Conservation (phyloP, 345 rosid species). For the Eucalyptus shirleyi region DNA sequence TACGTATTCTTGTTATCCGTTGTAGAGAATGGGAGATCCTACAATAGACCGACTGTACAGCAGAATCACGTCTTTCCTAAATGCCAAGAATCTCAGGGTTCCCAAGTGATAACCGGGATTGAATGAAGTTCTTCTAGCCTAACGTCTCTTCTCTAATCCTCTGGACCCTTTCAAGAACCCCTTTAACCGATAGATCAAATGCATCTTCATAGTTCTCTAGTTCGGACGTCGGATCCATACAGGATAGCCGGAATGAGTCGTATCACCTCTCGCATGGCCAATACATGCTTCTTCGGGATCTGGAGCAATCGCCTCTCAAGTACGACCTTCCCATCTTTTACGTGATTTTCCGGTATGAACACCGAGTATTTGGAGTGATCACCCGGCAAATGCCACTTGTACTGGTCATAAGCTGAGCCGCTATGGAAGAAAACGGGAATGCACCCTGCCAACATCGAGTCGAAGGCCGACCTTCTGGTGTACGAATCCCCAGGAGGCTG, state of each 20-base stretch:
- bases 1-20: not conserved
- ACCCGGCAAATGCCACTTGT: constrained; percentile 70
- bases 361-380: constrained; percentile 47
- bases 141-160: constrained; percentile 12
- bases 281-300: constrained; percentile 18
- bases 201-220: constrained; percentile 56
- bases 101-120: not conserved
- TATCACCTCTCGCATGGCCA: constrained; percentile 49
- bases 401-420: constrained; percentile 74
- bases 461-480: constrained; percentile 70
- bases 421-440: constrained; percentile 92
- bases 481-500: constrained; percentile 85
- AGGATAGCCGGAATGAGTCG: constrained; percentile 44
- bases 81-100: not conserved
- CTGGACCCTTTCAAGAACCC: constrained; percentile 46
- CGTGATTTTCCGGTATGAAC: constrained; percentile 34
- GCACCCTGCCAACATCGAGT: constrained; percentile 75
- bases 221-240: constrained; percentile 36
- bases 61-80: not conserved
- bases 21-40: too few relatives aligned
- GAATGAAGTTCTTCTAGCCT: not conserved
- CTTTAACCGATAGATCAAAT: constrained; percentile 56
- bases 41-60: not conserved
- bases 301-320: constrained; percentile 34
- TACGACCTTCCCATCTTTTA: constrained; percentile 33